Conservation (phyloP, 2,329 filamentous ascomycete species). For the Colletotrichum melonis region DNA sequence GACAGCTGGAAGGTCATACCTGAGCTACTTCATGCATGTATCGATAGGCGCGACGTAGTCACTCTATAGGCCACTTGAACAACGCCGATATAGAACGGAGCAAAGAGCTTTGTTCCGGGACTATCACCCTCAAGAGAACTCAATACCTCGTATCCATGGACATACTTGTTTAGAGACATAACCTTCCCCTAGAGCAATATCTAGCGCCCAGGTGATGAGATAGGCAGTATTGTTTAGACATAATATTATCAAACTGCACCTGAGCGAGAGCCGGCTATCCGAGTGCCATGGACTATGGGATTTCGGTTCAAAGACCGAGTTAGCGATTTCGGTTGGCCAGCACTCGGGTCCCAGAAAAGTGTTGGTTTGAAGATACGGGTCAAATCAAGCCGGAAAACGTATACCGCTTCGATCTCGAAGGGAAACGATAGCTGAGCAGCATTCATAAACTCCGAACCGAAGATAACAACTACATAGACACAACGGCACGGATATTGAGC, state of each 20-base stretch:
- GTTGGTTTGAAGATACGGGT: not conserved
- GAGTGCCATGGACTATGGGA: not conserved
- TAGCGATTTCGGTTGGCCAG: not conserved
- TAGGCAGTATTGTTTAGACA: too few relatives aligned
- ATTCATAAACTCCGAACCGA: slow-evolving; percentile 17
- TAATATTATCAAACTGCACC: not conserved
- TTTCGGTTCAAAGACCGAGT: not conserved
- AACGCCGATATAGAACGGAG: too few relatives aligned
- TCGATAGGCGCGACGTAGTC: too few relatives aligned
- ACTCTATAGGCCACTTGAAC: too few relatives aligned
- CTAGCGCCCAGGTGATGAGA: too few relatives aligned
- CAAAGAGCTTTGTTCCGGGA: too few relatives aligned
- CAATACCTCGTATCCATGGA: too few relatives aligned
- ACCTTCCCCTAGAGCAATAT: too few relatives aligned
- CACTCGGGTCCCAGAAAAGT: not conserved
- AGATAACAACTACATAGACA: not conserved
- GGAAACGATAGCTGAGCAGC: not conserved
- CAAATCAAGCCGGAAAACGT: not conserved
- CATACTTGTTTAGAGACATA: too few relatives aligned
- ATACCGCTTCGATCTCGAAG: not conserved
- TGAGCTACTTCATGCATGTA: too few relatives aligned
- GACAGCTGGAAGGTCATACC: too few relatives aligned
- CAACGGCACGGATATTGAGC: slow-evolving; percentile 9
- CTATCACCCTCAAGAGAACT: too few relatives aligned
- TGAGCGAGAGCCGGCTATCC: fast-evolving